phyloP scores from a whole-genome alignment of 2,329 filamentous ascomycete genomes.

The Madurella fahalii region DNA sequence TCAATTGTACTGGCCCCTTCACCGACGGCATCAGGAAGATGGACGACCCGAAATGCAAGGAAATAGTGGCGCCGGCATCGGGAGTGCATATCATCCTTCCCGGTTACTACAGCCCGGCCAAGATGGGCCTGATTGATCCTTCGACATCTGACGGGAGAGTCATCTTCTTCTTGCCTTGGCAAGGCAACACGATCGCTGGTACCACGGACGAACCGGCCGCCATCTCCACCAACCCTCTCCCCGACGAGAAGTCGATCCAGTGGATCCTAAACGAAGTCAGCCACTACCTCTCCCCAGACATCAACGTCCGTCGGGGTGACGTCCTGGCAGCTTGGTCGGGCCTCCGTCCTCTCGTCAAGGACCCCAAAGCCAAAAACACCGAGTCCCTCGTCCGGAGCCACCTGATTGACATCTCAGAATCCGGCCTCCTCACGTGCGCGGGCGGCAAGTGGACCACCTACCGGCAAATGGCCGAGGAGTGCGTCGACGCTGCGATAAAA shows the following conservation, averaged over 20 bases:
- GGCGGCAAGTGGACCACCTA: slow-evolving; percentile 89
- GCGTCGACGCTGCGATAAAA: slow-evolving; percentile 72
- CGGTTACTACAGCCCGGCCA: slow-evolving; percentile 70
- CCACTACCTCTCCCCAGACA: slow-evolving; percentile 71
- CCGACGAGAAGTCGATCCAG: slow-evolving; percentile 72
- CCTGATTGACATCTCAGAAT: slow-evolving; percentile 68
- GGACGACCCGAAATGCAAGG: slow-evolving; percentile 64
- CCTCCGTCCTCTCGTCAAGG: slow-evolving; percentile 74
- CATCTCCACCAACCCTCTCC: slow-evolving; percentile 65
- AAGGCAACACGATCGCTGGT: slow-evolving; percentile 80
- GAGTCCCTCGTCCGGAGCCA: slow-evolving; percentile 81
- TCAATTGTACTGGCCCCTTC: slow-evolving; percentile 83
- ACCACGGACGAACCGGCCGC: slow-evolving; percentile 73
- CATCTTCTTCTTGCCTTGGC: slow-evolving; percentile 84
- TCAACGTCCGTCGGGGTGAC: slow-evolving; percentile 68
- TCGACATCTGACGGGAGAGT: slow-evolving; percentile 80
- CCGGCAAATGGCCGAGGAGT: slow-evolving; percentile 83
- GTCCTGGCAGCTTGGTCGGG: slow-evolving; percentile 76
- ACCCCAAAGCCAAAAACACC: slow-evolving; percentile 76
- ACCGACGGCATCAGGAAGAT: slow-evolving; percentile 75
- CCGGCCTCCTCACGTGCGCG: slow-evolving; percentile 74
- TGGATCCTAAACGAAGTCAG: slow-evolving; percentile 78
- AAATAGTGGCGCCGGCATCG: slow-evolving; percentile 75
- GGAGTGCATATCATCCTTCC: slow-evolving; percentile 82
- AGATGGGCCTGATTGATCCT: slow-evolving; percentile 80